These are phyloP conservation scores for Nannochloropsis gaditana DNA, from an alignment of 108 stramenopile genomes.

Conservation along the genomic window DNA sequence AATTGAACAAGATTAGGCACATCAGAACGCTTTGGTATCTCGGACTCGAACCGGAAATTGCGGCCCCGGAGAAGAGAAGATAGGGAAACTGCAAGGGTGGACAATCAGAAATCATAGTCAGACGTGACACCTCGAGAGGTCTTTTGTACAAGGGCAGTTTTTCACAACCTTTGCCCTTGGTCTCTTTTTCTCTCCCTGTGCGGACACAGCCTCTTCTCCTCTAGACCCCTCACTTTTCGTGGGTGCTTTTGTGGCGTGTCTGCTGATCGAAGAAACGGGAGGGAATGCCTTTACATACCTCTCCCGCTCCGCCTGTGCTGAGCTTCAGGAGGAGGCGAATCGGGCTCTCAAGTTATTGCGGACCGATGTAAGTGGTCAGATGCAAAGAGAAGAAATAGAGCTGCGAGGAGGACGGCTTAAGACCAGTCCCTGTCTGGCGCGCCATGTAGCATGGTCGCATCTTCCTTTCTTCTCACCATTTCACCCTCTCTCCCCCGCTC, in stretches of 20 bases:
- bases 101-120: too few relatives aligned
- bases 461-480: not conserved
- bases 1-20: too few relatives aligned
- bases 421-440: not conserved
- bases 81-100: not conserved
- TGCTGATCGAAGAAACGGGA: not conserved
- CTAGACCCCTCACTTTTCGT: not conserved
- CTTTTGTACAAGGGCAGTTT: too few relatives aligned
- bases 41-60: too few relatives aligned
- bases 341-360: not conserved
- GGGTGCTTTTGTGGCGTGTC: not conserved
- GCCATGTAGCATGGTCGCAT: too few relatives aligned
- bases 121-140: too few relatives aligned
- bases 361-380: not conserved
- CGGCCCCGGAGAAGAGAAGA: not conserved
- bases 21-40: too few relatives aligned
- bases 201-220: not conserved
- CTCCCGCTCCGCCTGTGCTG: not conserved
- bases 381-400: not conserved
- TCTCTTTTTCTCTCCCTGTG: not conserved
- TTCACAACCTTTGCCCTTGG: not conserved
- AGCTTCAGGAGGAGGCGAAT: not conserved
- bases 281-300: not conserved
- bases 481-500: not conserved
- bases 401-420: not conserved